phyloP scores from a whole-genome alignment of 768 basidiomycete genomes.

The Lenzites betulinus region DNA sequence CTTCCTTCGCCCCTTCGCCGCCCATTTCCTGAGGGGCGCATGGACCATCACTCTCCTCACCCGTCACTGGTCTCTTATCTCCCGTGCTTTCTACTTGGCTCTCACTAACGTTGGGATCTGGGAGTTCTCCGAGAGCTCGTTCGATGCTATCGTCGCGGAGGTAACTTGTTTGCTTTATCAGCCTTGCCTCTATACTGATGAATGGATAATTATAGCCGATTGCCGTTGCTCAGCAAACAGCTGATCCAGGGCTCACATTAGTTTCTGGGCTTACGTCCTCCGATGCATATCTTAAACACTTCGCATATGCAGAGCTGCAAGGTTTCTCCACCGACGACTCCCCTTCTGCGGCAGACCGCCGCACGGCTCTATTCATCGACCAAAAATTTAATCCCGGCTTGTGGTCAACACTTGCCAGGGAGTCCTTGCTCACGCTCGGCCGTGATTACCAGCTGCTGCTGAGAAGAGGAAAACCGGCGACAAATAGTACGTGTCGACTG shows the following conservation, averaged over 20 bases:
- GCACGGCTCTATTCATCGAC: conserved; percentile 64
- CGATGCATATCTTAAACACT: conserved; percentile 54
- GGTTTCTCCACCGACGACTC: conserved; percentile 49
- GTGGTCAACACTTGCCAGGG: conserved; percentile 63
- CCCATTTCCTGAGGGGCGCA: conserved; percentile 60
- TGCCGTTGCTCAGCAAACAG: conserved; percentile 43
- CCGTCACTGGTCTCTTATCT: conserved; percentile 45
- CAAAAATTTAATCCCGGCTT: conserved; percentile 64
- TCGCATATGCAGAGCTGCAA: conserved; percentile 66
- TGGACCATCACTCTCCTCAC: conserved; percentile 57
- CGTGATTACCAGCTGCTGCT: conserved; percentile 69
- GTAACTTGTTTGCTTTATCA: conserved; percentile 32
- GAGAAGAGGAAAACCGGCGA: conserved; percentile 51
- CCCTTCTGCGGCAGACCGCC: conserved; percentile 42
- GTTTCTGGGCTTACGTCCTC: conserved; percentile 64
- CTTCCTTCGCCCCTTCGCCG: conserved; percentile 59
- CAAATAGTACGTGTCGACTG: conserved; percentile 22
- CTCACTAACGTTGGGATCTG: conserved; percentile 56
- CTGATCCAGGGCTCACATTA: conserved; percentile 57
- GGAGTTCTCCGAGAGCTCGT: conserved; percentile 64
- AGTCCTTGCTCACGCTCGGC: conserved; percentile 62
- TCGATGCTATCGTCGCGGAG: conserved; percentile 60
- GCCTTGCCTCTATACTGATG: no score
- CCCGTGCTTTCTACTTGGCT: conserved; percentile 52
- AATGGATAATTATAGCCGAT: conserved; percentile 42